Percentiles rank a stretch among this genome's conserved stretches.
phyloP scores from a whole-genome alignment of 495 filamentous ascomycete species.

The Penicillium paxilli region DNA sequence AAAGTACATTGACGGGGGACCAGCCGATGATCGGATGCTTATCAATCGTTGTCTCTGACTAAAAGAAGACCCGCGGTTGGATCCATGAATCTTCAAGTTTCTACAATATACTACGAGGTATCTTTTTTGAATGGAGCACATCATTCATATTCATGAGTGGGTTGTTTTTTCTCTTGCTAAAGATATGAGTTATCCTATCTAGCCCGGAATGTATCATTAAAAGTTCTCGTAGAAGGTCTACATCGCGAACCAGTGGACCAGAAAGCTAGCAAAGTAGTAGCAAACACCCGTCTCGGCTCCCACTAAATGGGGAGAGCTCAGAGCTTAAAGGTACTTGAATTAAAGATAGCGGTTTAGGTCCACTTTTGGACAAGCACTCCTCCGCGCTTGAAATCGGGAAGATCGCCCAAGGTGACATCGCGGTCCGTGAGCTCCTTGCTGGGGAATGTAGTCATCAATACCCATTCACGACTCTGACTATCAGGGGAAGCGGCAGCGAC shows the following conservation, averaged over 20 bases:
- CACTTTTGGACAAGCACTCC: slow-evolving; percentile 91
- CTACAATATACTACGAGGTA: neutral
- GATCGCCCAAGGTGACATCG: slow-evolving; percentile 64
- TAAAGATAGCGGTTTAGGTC: slow-evolving; percentile 41
- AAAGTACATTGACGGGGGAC: too few relatives aligned
- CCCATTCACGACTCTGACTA: slow-evolving; percentile 64
- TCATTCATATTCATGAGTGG: too few relatives aligned
- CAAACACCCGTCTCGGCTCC: too few relatives aligned
- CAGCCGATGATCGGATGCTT: slow-evolving; percentile 42
- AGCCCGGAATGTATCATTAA: neutral
- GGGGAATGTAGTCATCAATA: slow-evolving; percentile 92
- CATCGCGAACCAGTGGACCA: neutral
- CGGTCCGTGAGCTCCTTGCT: slow-evolving; percentile 88
- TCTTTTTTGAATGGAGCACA: neutral
- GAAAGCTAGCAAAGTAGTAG: neutral
- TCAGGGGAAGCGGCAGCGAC: slow-evolving; percentile 65
- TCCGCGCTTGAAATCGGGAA: slow-evolving; percentile 79
- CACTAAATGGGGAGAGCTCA: too few relatives aligned
- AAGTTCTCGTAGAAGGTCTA: neutral
- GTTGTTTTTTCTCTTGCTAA: neutral
- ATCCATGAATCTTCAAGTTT: neutral
- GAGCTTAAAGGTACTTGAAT: neutral
- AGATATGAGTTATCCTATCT: neutral
- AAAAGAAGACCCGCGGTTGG: slow-evolving; percentile 7
- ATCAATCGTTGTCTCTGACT: slow-evolving; percentile 41